Percentiles rank a stretch among this genome's conserved stretches.
phyloP scores from a whole-genome alignment of 2,329 filamentous ascomycete species.

The Incumbomyces delicatus region DNA sequence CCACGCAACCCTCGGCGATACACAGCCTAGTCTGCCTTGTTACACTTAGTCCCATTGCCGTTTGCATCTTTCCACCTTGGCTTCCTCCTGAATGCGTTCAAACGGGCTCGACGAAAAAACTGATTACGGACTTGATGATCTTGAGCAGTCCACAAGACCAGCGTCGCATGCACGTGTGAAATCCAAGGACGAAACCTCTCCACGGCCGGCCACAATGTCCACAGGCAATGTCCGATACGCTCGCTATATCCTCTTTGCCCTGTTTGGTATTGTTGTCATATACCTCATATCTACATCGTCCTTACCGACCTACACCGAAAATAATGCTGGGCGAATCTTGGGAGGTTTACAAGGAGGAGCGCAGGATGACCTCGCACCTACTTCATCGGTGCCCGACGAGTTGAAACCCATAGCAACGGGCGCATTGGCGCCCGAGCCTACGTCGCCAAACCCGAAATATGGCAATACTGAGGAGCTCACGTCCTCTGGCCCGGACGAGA shows the following conservation, averaged over 20 bases:
- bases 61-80: background rate
- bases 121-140: background rate
- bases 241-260: constrained; percentile 65
- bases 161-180: constrained; percentile 4
- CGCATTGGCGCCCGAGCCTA: background rate
- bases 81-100: constrained; percentile 2
- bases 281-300: constrained; percentile 69
- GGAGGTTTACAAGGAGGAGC: constrained; percentile 7
- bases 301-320: constrained; percentile 24
- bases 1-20: background rate
- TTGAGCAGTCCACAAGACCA: background rate
- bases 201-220: constrained; percentile 22
- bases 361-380: background rate
- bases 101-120: background rate
- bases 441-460: constrained; percentile 5
- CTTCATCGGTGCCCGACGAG: background rate
- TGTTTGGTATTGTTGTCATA: constrained; percentile 64
- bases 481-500: constrained; percentile 52
- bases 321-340: constrained; percentile 14
- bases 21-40: background rate
- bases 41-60: background rate
- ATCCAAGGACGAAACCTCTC: background rate
- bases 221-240: constrained; percentile 33
- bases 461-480: constrained; percentile 15
- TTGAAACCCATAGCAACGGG: background rate